A percentile compares a stretch with the other conserved stretches of the same genome.
Conservation (phyloP, 495 filamentous ascomycete genomes). For the Letharia lupina region DNA sequence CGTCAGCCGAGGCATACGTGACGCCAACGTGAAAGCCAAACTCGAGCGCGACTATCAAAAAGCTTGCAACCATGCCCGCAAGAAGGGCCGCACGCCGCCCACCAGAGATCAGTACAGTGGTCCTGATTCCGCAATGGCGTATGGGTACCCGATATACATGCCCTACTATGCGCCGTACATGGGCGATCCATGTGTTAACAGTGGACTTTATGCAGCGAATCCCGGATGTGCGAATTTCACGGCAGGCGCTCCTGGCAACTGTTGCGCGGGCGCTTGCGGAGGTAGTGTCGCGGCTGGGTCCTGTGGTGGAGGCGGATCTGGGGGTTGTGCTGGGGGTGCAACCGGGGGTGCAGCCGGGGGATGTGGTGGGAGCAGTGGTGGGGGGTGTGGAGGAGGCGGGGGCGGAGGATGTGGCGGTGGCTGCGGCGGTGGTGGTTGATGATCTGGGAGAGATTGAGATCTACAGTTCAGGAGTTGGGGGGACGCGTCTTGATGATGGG, state of each 20-base stretch:
- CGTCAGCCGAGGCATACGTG: conserved; percentile 1
- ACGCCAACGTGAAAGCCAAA: conserved; percentile 29
- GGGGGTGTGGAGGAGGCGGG: conserved; percentile 36
- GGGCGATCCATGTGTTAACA: conserved; percentile 38
- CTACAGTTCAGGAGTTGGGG: too few species aligned
- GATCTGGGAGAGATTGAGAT: neutral
- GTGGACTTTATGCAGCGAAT: conserved; percentile 36
- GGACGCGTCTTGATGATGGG: too few species aligned
- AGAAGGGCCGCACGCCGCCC: conserved; percentile 47
- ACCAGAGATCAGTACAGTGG: conserved; percentile 44
- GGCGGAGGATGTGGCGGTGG: conserved; percentile 21
- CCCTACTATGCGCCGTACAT: conserved; percentile 47
- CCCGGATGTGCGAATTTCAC: conserved; percentile 39
- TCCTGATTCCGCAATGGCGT: conserved; percentile 30
- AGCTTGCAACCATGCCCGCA: conserved; percentile 51
- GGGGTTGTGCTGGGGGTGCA: conserved; percentile 38
- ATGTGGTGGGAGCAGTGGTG: conserved; percentile 29
- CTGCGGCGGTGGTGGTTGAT: neutral
- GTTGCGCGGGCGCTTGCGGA: conserved; percentile 42
- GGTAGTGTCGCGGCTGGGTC: conserved; percentile 47
- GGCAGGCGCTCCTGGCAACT: conserved; percentile 37
- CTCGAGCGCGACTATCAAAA: conserved; percentile 57
- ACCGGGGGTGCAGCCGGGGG: conserved; percentile 36
- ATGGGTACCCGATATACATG: conserved; percentile 43
- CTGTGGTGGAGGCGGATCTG: conserved; percentile 39